A percentile compares a stretch with the other conserved stretches of the same genome.
phyloP scores from a whole-genome alignment of 805 yeast genomes.

The Candida maris region DNA sequence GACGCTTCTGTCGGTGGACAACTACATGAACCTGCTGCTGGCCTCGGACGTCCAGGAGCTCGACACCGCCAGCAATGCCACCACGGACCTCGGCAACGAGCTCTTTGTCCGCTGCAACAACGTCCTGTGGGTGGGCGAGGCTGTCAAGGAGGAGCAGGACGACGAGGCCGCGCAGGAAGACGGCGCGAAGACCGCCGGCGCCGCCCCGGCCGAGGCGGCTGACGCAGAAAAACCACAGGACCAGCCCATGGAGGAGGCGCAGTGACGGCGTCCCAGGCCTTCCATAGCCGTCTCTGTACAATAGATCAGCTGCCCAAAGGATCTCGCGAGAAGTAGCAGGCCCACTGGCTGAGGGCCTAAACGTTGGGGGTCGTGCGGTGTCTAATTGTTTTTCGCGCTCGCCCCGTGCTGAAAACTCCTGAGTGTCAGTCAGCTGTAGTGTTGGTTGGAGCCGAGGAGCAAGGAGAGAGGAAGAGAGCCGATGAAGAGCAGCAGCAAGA shows the following conservation, averaged over 20 bases:
- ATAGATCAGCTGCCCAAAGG: too few relatives aligned
- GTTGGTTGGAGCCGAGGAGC: too few relatives aligned
- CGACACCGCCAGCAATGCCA: slow-evolving; percentile 38
- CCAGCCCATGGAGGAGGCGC: slow-evolving; percentile 1
- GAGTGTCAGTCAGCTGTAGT: too few relatives aligned
- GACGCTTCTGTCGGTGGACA: slow-evolving; percentile 71
- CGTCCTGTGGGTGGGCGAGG: slow-evolving; percentile 69
- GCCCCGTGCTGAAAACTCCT: too few relatives aligned
- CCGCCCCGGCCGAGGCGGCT: neutral
- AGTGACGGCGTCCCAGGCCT: too few relatives aligned
- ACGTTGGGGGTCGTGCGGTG: too few relatives aligned
- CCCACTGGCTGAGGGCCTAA: too few relatives aligned
- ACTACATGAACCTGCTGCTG: slow-evolving; percentile 85
- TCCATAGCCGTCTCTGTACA: too few relatives aligned
- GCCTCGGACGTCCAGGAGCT: slow-evolving; percentile 49
- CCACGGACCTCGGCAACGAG: slow-evolving; percentile 40
- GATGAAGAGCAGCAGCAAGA: too few relatives aligned
- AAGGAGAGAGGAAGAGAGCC: too few relatives aligned
- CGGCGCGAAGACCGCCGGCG: slow-evolving; percentile 7
- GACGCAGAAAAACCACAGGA: slow-evolving; percentile 5
- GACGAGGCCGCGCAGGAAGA: slow-evolving; percentile 12
- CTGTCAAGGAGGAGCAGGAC: slow-evolving; percentile 33
- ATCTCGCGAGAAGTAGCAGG: too few relatives aligned
- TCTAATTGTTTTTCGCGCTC: too few relatives aligned
- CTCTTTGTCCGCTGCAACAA: slow-evolving; percentile 88